A percentile compares a stretch with the other conserved stretches of the same genome.
These are phyloP conservation scores for Inga laurina DNA, from an alignment of 306 rosid genomes.

Conservation along the genomic window DNA sequence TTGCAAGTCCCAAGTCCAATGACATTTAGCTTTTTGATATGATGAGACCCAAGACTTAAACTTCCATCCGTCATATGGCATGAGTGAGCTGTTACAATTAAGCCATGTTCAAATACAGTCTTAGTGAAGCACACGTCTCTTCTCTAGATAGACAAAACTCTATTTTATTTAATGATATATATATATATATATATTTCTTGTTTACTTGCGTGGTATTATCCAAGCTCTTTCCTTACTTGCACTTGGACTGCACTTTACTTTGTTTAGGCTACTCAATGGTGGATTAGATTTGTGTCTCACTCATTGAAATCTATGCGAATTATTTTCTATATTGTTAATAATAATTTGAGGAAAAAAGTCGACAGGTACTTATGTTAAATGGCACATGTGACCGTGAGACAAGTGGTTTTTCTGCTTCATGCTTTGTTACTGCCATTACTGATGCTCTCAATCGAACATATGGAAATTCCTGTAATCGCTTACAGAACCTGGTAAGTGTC, in stretches of 20 bases:
- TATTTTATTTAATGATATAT: background rate
- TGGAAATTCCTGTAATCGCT: conserved; percentile 63
- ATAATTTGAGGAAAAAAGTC: conserved; percentile 17
- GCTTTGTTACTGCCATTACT: conserved; percentile 80
- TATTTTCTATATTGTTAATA: conserved; percentile 10
- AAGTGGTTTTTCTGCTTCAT: conserved; percentile 74
- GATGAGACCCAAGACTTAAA: conserved; percentile 6
- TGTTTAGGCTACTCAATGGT: conserved; percentile 19
- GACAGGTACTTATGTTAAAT: conserved; percentile 77
- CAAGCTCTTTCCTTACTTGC: conserved; percentile 10
- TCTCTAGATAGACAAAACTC: conserved; percentile 19
- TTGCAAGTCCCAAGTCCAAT: conserved; percentile 1
- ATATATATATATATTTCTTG: background rate
- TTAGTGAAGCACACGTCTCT: conserved; percentile 21
- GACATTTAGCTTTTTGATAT: background rate
- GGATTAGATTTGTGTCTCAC: conserved; percentile 19
- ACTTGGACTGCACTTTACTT: conserved; percentile 6
- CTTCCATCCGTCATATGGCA: conserved; percentile 10
- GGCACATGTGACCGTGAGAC: conserved; percentile 87
- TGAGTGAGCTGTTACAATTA: conserved; percentile 8
- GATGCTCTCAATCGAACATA: conserved; percentile 88
- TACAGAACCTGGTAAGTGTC: conserved; percentile 62
- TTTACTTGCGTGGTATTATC: background rate
- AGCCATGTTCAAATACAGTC: conserved; percentile 9
- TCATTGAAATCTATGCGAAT: conserved; percentile 11